Base-by-base conservation (phyloP, 768 basidiomycete species). In the Mycena polygramma region DNA sequence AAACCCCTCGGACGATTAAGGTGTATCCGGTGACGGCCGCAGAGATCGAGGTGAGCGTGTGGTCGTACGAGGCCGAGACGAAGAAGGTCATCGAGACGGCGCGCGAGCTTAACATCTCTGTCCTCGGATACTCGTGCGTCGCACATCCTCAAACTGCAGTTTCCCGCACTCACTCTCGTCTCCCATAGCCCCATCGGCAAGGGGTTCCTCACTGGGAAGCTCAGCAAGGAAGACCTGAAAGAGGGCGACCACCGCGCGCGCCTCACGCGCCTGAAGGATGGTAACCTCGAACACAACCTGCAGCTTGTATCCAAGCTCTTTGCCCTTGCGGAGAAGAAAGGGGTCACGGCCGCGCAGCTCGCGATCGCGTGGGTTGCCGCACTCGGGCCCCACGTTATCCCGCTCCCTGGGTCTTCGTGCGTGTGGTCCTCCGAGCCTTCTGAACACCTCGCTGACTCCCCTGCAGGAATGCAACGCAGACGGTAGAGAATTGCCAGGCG, bases 21-120 rank as follows among this genome's bases (percentile, higher is more conserved):
- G 55, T 57, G 37, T 8, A 57, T 41, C 55, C 55, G 7, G 55
- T 57, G 2, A 57, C 55, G 22, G 55, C 55, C 37, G 55, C 55
- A 11, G 55, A 57, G 20, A 57, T 57, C 11, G 55, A 57, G 39
- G 55, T 57, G 13, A 57, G 55, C 73, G 83, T 87, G 3, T 91
- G 88, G 85, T 82, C 85, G 0, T 89, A 89, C 59, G 88, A 88
- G 69, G 80, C 81, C 24, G 82, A 89, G 64, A 84, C 87, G 9
- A 84, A 83, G 71, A 81, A 84, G 81, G 90, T 90, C 20, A 83
- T 92, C 68, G 83, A 82, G 2, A 83, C 88, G 2, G 86, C 88
- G 7, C 77, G 81, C 57, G 88, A 90, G 66, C 84, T 90, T 13
- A 20, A 35, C 37, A 41, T 57, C 55, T 57, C 55, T 37, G 55